Evolutionary conservation across 805 yeast genomes (phyloP).

Genomic region (Martiniozyma abietophila): DNA sequence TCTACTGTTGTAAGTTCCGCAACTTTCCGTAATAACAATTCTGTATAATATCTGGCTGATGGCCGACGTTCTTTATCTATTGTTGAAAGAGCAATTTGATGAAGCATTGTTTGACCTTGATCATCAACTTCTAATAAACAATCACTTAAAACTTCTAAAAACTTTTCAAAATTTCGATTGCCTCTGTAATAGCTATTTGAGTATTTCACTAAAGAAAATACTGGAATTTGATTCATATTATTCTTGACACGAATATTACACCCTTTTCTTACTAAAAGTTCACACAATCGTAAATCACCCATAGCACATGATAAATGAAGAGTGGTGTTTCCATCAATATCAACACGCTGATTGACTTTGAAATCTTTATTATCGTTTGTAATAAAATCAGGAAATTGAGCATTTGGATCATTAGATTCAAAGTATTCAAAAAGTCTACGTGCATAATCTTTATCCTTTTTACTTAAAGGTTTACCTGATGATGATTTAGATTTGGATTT

Average conservation of each 20-base stretch:
- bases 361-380: conserved; percentile 52
- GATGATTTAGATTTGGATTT: neutral
- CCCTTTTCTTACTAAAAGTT: conserved; percentile 64
- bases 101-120: conserved; percentile 69
- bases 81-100: conserved; percentile 70
- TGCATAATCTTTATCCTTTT: conserved; percentile 23
- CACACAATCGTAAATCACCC: conserved; percentile 75
- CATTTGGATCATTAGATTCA: conserved; percentile 36
- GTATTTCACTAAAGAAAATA: conserved; percentile 76
- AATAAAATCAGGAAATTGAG: conserved; percentile 47
- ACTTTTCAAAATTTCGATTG: conserved; percentile 60
- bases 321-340: conserved; percentile 90
- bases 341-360: conserved; percentile 71
- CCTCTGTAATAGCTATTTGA: conserved; percentile 73
- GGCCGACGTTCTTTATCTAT: conserved; percentile 60
- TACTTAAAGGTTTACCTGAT: conserved; percentile 2
- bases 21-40: conserved; percentile 62
- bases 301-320: conserved; percentile 98
- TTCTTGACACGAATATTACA: conserved; percentile 56
- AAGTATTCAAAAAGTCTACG: conserved; percentile 43
- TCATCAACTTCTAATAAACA: conserved; percentile 73
- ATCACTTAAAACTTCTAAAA: conserved; percentile 66
- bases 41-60: conserved; percentile 77
- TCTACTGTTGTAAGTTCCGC: conserved; percentile 51
- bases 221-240: conserved; percentile 75